A percentile compares a stretch with the other conserved stretches of the same genome.
Evolutionary conservation across 116 monocot genomes (phyloP).

Genomic region (Trichopus zeylanicus): DNA sequence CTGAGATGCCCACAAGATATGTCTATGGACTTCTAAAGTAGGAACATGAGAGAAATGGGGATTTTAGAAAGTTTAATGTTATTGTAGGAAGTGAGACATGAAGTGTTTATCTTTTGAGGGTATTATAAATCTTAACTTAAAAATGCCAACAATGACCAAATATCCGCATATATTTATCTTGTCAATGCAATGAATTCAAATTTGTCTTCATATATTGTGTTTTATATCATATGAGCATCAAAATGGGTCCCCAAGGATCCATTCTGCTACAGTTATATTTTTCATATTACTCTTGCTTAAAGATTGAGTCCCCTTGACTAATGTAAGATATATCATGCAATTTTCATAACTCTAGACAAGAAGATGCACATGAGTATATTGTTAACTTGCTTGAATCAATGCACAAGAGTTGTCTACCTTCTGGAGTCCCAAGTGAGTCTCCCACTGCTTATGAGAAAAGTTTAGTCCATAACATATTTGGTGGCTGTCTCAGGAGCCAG

Average conservation of each 20-base stretch:
- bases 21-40: too few species aligned
- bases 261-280: neutral
- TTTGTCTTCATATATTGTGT: too few species aligned
- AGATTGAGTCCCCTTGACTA: conserved; percentile 14
- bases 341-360: conserved; percentile 91
- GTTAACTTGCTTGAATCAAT: conserved; percentile 94
- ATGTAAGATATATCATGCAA: conserved; percentile 75
- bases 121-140: too few species aligned
- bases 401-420: conserved; percentile 98
- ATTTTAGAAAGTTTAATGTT: too few species aligned
- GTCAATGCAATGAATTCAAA: too few species aligned
- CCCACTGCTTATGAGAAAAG: conserved; percentile 95
- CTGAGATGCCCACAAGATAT: too few species aligned
- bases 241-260: neutral
- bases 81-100: too few species aligned
- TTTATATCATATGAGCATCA: too few species aligned
- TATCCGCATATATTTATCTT: too few species aligned
- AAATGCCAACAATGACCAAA: too few species aligned
- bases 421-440: conserved; percentile 82
- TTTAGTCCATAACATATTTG: conserved; percentile 97
- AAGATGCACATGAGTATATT: conserved; percentile 99
- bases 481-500: conserved; percentile 94
- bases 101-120: too few species aligned
- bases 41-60: too few species aligned
- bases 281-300: neutral